These are phyloP conservation scores for Polyporus tsugae DNA, from an alignment of 1,284 basidiomycete species.

Conservation along the genomic window DNA sequence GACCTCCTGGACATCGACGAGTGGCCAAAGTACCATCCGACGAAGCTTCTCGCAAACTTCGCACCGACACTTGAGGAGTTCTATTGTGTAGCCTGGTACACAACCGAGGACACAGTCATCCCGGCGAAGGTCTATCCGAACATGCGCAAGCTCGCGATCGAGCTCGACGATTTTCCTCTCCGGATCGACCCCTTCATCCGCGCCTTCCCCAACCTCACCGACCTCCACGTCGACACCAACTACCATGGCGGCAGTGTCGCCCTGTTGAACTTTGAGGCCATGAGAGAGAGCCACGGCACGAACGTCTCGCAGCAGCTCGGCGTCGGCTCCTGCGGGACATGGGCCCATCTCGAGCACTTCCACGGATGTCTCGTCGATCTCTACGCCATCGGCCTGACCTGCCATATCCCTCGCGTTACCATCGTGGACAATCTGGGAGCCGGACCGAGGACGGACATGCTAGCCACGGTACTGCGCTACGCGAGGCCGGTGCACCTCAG, in stretches of 20 bases:
- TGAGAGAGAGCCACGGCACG: background rate
- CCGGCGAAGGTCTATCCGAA: background rate
- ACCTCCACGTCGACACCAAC: background rate
- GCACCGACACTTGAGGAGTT: background rate
- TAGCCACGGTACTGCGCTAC: background rate
- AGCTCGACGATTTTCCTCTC: background rate
- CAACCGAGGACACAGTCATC: background rate
- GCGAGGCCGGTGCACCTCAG: background rate
- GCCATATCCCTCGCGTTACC: background rate
- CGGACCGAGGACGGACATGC: background rate
- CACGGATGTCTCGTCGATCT: background rate
- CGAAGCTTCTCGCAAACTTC: background rate
- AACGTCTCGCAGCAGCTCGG: background rate
- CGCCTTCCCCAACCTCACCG: background rate
- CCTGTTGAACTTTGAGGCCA: background rate
- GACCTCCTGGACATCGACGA: background rate
- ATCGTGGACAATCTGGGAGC: background rate
- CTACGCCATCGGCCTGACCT: background rate
- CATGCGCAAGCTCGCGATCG: constrained; percentile 2
- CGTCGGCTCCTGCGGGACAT: background rate
- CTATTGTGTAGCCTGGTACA: background rate
- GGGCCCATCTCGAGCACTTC: background rate
- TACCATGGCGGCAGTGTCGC: too few relatives aligned
- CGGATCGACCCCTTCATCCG: background rate
- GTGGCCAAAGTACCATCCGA: background rate